Percentiles rank a stretch among this genome's conserved stretches.
phyloP scores from a whole-genome alignment of 768 basidiomycete genomes.

The Collybiopsis luxurians region DNA sequence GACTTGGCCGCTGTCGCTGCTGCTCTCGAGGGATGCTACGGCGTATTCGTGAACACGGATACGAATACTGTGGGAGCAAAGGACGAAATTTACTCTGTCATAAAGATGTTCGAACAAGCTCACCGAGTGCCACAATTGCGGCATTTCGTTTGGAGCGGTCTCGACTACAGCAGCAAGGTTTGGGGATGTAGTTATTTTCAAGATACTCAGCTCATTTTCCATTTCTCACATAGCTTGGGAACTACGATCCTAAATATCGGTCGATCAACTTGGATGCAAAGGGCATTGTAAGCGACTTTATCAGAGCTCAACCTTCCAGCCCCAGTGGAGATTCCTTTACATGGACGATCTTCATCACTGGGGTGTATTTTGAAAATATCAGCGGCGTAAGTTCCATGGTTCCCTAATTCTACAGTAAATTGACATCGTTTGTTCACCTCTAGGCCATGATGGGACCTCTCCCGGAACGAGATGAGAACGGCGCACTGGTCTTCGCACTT shows the following conservation, averaged over 20 bases:
- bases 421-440: not conserved
- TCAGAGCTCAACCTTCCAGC: constrained; percentile 32
- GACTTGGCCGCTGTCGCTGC: constrained; percentile 25
- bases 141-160: constrained; percentile 10
- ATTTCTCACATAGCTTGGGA: not conserved
- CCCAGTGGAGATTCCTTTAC: constrained; percentile 27
- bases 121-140: constrained; percentile 5
- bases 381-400: constrained; percentile 24
- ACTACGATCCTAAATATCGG: constrained; percentile 22
- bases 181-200: not conserved
- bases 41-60: constrained; percentile 15
- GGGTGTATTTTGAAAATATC: constrained; percentile 41
- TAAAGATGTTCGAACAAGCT: constrained; percentile 8
- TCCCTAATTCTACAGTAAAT: not conserved
- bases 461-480: constrained; percentile 30
- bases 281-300: constrained; percentile 36
- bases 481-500: constrained; percentile 38
- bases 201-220: no score
- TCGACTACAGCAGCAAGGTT: constrained; percentile 9
- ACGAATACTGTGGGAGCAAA: constrained; percentile 6
- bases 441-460: constrained; percentile 31
- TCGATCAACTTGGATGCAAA: constrained; percentile 40
- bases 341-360: constrained; percentile 35
- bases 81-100: constrained; percentile 5
- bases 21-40: constrained; percentile 33